Evolutionary conservation across 169 alveolate species (phyloP), one percentile per base, ranked within the genome.

Genomic region (Plasmodium cynomolgi): DNA sequence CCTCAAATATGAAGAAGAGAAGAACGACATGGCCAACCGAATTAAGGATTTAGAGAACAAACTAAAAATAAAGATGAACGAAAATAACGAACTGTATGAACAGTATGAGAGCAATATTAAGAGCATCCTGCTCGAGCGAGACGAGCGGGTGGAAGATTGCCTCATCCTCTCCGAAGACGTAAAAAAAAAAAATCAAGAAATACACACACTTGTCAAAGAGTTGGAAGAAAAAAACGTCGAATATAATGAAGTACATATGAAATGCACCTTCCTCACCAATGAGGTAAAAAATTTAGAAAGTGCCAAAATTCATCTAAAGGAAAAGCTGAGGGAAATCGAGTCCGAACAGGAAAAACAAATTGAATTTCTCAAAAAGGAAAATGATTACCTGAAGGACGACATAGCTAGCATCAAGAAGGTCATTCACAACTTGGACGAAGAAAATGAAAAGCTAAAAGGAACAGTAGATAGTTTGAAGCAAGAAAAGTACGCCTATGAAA

Each of bases 81-180:
- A 91, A 82, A 41, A 81, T 91, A 91, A 82, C 75, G 33, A 37
- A 50, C 68, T 91, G 34, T 91, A 71, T 17, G 95, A 91, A 71
- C 84, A 91, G 79, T 91, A 91, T 50, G 95, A 91, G 39, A 56
- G 79, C 39, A 91, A 91, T 72, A 47, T 91, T 34, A 91, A 91
- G 75, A 73, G 47, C 41, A 44, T 91, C 15, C 62, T 91, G 29
- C 15, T 82, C 8, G 95, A 91, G 37, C 74, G 92, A 54, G 95
- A 91, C 39, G 95, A 91, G 44, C 81, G 92, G 44, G 81, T 91
- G 41, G 81, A 71, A 31, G 95, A 91, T 91, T 91, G 95, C 26
- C 29, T 91, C 23, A 81, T 72, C 41, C 84, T 91, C 6, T 91
- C 95, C 1, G 95, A 91, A 44, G 95, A 91, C 56, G 85, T 91